phyloP scores from a whole-genome alignment of 352 stramenopile species.

The Globisporangium cederbergense region DNA sequence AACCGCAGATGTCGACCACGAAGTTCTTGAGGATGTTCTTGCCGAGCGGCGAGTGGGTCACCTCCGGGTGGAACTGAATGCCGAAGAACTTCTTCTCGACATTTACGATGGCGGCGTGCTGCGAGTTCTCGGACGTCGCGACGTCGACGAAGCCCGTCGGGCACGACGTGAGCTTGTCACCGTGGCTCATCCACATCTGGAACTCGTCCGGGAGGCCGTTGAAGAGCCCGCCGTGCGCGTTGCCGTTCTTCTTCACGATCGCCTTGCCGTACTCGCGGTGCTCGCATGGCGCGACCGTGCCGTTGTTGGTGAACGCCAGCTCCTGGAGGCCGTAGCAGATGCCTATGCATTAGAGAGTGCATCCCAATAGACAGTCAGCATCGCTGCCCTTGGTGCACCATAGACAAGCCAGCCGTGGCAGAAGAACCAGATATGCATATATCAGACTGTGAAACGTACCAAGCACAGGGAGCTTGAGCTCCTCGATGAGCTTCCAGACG shows the following conservation, averaged over 20 bases:
- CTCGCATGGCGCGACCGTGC: slow-evolving; percentile 89
- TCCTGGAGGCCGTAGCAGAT: slow-evolving; percentile 98
- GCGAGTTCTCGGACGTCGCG: slow-evolving; percentile 85
- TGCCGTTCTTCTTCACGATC: slow-evolving; percentile 77
- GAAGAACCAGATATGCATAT: slow-evolving; percentile 5
- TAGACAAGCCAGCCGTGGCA: background rate
- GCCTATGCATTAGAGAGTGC: slow-evolving; percentile 26
- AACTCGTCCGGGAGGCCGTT: slow-evolving; percentile 91
- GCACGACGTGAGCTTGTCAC: slow-evolving; percentile 95
- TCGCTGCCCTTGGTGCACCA: slow-evolving; percentile 1
- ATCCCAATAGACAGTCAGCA: slow-evolving; percentile 11
- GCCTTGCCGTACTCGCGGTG: slow-evolving; percentile 98
- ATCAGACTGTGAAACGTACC: slow-evolving; percentile 26
- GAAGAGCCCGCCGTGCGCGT: slow-evolving; percentile 80
- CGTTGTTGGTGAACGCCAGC: slow-evolving; percentile 95
- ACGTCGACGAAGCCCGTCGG: slow-evolving; percentile 93
- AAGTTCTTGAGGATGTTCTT: slow-evolving; percentile 98
- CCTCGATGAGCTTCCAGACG: slow-evolving; percentile 97
- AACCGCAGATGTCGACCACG: slow-evolving; percentile 93
- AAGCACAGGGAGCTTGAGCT: slow-evolving; percentile 95
- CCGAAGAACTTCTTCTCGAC: slow-evolving; percentile 93
- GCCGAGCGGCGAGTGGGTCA: slow-evolving; percentile 96
- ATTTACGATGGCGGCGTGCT: slow-evolving; percentile 96
- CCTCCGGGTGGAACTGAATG: slow-evolving; percentile 97
- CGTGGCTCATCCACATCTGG: slow-evolving; percentile 99